phyloP scores from a whole-genome alignment of 2,329 filamentous ascomycete genomes.

The Apiospora hydei region DNA sequence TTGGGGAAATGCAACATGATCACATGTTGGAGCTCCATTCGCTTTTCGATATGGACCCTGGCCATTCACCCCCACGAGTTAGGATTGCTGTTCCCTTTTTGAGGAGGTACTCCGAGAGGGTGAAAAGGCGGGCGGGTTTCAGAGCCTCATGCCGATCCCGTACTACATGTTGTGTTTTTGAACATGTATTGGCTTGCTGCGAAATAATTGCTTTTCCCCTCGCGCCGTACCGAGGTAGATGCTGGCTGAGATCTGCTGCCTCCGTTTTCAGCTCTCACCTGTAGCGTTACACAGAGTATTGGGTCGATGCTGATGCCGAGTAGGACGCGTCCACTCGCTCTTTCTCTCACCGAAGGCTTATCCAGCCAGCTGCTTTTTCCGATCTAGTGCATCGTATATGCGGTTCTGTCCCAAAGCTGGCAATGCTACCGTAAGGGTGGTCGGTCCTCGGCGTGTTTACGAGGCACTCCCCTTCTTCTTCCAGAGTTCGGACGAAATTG shows the following conservation, averaged over 20 bases:
- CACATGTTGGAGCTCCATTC: slow-evolving; percentile 5
- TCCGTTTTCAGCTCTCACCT: not conserved
- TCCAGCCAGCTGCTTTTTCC: not conserved
- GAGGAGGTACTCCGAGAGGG: slow-evolving; percentile 17
- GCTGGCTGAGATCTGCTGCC: not conserved
- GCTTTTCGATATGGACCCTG: slow-evolving; percentile 5
- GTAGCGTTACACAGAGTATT: not conserved
- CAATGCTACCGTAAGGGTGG: not conserved
- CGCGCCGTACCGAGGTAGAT: not conserved
- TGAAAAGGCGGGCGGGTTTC: slow-evolving; percentile 9
- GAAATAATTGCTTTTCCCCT: not conserved
- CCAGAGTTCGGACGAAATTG: not conserved
- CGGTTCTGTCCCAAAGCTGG: not conserved
- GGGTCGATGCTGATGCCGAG: too few relatives aligned
- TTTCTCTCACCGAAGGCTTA: slow-evolving; percentile 17
- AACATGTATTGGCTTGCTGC: not conserved
- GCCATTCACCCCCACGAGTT: slow-evolving; percentile 10
- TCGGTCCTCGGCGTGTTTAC: not conserved
- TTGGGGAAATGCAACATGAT: slow-evolving; percentile 12
- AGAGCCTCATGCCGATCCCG: slow-evolving; percentile 1
- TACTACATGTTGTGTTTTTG: not conserved
- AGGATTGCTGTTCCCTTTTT: slow-evolving; percentile 9
- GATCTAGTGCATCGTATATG: slow-evolving; percentile 7
- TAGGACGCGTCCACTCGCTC: not conserved
- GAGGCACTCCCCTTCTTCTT: not conserved